Evolutionary conservation across 2,329 filamentous ascomycete genomes (phyloP), one percentile per base, ranked within the genome.

Genomic region (Calycina herbarum): DNA sequence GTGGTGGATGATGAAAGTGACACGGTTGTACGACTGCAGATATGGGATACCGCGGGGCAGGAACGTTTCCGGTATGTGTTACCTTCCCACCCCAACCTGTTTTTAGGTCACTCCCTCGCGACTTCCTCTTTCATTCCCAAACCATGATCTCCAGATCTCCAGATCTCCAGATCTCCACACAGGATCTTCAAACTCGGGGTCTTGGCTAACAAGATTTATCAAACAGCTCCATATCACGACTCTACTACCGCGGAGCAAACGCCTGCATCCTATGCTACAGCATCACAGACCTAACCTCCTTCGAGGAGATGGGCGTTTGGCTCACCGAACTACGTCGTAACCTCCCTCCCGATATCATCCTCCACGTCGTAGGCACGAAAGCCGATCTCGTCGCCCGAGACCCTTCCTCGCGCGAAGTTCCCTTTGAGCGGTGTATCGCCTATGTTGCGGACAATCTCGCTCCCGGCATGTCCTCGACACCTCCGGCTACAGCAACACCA

Each of bases 41-140:
- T 97, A 71, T 97, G 94, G 94, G 94, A 97, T 76, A 97, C 94
- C 82, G 88, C 94, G 65, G 94, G 94, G 67, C 94, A 99, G 76
- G 94, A 99, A 81, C 88, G 94, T 64, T 99, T 98, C 78, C 88
- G 94, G 74, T 75, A 68, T 57, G 67, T 64, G 31, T 24, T 62
- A 42, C 45, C 24, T 35, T 40, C 6, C 42, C 35, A 63, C 15
- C 45, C 42, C 10, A 20, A 33, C 20, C 31, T 57, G 8, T n/a
- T 20, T 11, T 35, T 15, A 42, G 17, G 24, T 51, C n/a, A 51
- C 20, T 40, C 33, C 57, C 35, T 29, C 5, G 29, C 56, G 15
- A 6, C 56, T 57, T 57, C 56, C 48, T 20, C 13, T 54, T 15
- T 54, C 48, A 54, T 20, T n/a, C 7, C 4, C 48, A 54, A 11